Evolutionary conservation across 257 asterid species (phyloP).

Genomic region (Nicotiana sylvestris): DNA sequence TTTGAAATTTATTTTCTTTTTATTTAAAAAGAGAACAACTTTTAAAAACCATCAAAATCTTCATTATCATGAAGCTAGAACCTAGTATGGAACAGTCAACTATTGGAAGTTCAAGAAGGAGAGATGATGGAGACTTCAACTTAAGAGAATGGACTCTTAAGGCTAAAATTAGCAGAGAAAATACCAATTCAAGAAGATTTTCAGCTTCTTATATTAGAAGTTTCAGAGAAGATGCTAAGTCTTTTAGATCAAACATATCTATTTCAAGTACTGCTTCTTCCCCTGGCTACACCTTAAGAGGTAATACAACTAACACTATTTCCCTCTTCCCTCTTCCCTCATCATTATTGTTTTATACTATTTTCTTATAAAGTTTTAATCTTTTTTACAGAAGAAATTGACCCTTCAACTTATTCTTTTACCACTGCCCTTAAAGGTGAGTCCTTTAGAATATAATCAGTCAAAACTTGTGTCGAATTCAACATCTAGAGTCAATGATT

Average conservation of each 20-base stretch:
- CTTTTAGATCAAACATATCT: constrained; percentile 60
- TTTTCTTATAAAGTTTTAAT: neutral
- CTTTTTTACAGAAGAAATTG: constrained; percentile 63
- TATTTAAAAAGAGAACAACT: neutral
- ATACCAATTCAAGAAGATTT: constrained; percentile 53
- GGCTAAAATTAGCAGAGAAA: constrained; percentile 61
- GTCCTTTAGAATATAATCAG: neutral
- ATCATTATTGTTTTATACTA: neutral
- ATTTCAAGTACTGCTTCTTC: constrained; percentile 85
- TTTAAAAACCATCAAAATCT: neutral
- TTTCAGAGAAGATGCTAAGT: constrained; percentile 57
- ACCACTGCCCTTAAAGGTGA: constrained; percentile 77
- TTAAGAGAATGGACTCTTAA: constrained; percentile 54
- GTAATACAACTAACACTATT: constrained; percentile 22
- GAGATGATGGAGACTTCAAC: constrained; percentile 38
- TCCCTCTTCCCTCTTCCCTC: neutral
- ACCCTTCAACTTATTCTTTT: constrained; percentile 89
- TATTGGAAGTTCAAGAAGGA: constrained; percentile 18
- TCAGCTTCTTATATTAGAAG: constrained; percentile 56
- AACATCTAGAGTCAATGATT: neutral
- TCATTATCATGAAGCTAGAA: constrained; percentile 10
- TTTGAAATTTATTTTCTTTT: neutral
- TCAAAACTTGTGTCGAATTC: neutral
- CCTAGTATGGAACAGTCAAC: constrained; percentile 23
- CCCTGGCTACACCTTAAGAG: constrained; percentile 70